Base-by-base conservation (phyloP, 805 yeast genomes). In the Wickerhamiella sorbophila region DNA sequence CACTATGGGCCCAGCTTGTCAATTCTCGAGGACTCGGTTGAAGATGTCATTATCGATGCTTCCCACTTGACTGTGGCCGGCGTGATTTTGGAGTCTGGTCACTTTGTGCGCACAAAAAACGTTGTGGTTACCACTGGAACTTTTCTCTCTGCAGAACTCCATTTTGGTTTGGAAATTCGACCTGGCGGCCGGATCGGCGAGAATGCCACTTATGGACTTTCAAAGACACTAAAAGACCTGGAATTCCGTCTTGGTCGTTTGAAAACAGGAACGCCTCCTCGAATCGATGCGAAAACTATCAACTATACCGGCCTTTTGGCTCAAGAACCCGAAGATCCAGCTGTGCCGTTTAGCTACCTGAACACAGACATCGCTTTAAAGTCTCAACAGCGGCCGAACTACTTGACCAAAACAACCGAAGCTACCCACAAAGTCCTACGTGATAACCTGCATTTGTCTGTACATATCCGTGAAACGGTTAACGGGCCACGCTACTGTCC, bases 401-500 rank as follows among this genome's bases (percentile, higher is more conserved):
- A 78, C 58, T 73, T 79, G 40, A 87, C 98, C 0, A 57, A 66
- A 27, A 91, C 99, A 0, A 86, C 85, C 0, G 71, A 74, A 0
- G 74, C 68, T 32, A 64, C 94, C 43, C 96, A 87, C 55, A 69
- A 77, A 1, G 61, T 84, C 32, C 65, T 91, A 17, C 62, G 75
- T 12, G 60, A 67, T 1, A 88, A 91, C 55, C 65, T 91, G 37
- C 80, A 83, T 55, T 73, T 81, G 53, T 77, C 95, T 4, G 74
- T 91, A 5, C 99, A 91, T 59, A 88, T 91, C 26, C 64, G 87
- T 45, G 97, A 91, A 61, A 80, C 94, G 0, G 94, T 88, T 4
- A 83, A 83, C 52, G 98, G 98, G 0, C 99, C 99, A 2, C 64
- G 99, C 22, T 91, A 91, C 58, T 91, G 99, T 60, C 99, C 99